Evolutionary conservation across 2,329 filamentous ascomycete species (phyloP), one percentile per base, ranked within the genome.

Genomic region (Scedosporium apiospermum): DNA sequence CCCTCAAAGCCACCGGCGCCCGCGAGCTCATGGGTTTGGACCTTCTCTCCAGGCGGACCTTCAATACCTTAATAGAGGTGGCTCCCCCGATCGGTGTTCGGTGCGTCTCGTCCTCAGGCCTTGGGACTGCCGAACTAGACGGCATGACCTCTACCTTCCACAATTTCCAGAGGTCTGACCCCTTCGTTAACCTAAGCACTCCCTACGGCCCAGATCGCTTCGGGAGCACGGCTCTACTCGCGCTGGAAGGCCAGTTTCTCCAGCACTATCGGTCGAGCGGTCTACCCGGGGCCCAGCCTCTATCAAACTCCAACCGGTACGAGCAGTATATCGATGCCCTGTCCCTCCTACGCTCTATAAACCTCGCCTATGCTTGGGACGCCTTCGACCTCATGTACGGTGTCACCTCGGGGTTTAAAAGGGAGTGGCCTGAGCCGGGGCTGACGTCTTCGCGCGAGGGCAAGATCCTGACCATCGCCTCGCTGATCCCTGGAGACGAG

Each of bases 341-440:
- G 6, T n/a, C 60, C n/a, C 60, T 62, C 10, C 49, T 62, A 12
- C n/a, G 34, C 21, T 62, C 60, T 6, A 27, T 62, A 6, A 62
- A 41, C 34, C 46, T 57, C n/a, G 60, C 60, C 46, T 57, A 62
- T 27, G 60, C 49, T 10, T 21, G 9, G n/a, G 49, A 62, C 23
- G 60, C 60, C 60, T n/a, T 55, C 18, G 49, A 62, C 18, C 60
- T 62, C 60, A 62, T 62, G 18, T 62, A 62, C 49, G 60, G 49
- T 46, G 6, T 62, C 10, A 16, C 46, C 2, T 57, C 46, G n/a
- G 60, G 49, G 30, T 57, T 14, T 12, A 51, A 44, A 30, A 10
- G 18, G 6, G 18, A 41, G 46, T 62, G 60, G 60, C n/a, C 21
- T 6, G 34, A 42, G 30, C 27, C 49, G 3, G 10, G 10, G 4